These are phyloP conservation scores for Candida odintsovae DNA, from an alignment of 805 yeast genomes.

Conservation along the genomic window DNA sequence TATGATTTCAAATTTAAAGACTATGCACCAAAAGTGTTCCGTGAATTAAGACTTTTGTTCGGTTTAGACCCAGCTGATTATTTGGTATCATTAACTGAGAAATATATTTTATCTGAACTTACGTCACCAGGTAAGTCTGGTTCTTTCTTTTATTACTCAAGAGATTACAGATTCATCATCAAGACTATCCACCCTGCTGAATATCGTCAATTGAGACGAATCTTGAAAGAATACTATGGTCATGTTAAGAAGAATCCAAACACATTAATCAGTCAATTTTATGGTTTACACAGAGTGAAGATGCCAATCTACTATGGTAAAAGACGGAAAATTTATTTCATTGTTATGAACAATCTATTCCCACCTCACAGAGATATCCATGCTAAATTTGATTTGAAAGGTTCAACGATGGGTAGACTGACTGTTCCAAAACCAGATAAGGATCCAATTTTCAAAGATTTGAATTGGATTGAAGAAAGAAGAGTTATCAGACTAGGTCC, in stretches of 20 bases:
- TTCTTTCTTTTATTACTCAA: slow-evolving; percentile 88
- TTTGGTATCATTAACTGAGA: slow-evolving; percentile 84
- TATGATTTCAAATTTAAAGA: slow-evolving; percentile 97
- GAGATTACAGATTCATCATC: slow-evolving; percentile 91
- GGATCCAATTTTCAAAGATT: slow-evolving; percentile 66
- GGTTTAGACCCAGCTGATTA: slow-evolving; percentile 96
- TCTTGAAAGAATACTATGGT: slow-evolving; percentile 67
- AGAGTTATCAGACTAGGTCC: slow-evolving; percentile 75
- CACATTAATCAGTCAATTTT: slow-evolving; percentile 89
- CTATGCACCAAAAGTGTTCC: slow-evolving; percentile 89
- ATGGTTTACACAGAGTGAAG: slow-evolving; percentile 90
- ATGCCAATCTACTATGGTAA: slow-evolving; percentile 54
- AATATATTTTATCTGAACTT: slow-evolving; percentile 83
- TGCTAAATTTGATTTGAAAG: slow-evolving; percentile 84
- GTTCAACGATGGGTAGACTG: slow-evolving; percentile 79
- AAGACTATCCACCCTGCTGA: slow-evolving; percentile 94
- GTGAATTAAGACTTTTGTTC: slow-evolving; percentile 74
- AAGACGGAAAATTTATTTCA: slow-evolving; percentile 77
- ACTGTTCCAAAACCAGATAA: slow-evolving; percentile 35
- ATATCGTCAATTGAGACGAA: slow-evolving; percentile 72
- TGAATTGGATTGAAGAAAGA: slow-evolving; percentile 74
- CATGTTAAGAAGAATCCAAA: slow-evolving; percentile 83
- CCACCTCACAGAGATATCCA: slow-evolving; percentile 91
- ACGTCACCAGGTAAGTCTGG: slow-evolving; percentile 98
- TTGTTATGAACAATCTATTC: slow-evolving; percentile 95